Percentiles rank a stretch among this genome's conserved stretches.
phyloP scores from a whole-genome alignment of 495 filamentous ascomycete species.

The Trichoderma erinaceum region DNA sequence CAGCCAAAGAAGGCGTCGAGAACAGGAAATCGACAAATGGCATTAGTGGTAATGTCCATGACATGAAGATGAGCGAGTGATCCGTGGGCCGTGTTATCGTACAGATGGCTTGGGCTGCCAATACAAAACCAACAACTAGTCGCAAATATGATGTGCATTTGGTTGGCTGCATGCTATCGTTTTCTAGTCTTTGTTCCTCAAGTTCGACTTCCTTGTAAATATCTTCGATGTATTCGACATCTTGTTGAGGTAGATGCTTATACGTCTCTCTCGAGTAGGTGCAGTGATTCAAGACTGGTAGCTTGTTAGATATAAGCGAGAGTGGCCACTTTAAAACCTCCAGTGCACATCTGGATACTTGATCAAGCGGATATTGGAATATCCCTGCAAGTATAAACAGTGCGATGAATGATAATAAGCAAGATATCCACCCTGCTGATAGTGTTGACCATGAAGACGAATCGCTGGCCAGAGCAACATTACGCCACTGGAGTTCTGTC shows the following conservation, averaged over 20 bases:
- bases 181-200: background rate
- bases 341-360: background rate
- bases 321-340: background rate
- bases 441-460: background rate
- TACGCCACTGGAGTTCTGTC: background rate
- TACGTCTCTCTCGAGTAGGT: background rate
- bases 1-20: background rate
- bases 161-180: background rate
- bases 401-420: background rate
- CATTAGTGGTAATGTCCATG: background rate
- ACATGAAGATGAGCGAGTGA: conserved; percentile 4
- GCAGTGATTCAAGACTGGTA: background rate
- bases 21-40: background rate
- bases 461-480: background rate
- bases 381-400: background rate
- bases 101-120: background rate
- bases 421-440: background rate
- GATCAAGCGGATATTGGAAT: background rate
- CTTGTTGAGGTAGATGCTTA: background rate
- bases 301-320: background rate
- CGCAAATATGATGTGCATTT: background rate
- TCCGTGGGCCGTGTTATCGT: background rate
- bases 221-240: background rate
- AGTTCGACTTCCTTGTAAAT: background rate
- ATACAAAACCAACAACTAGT: background rate